Percentiles rank a stretch among this genome's conserved stretches.
Evolutionary conservation across 2,329 filamentous ascomycete species (phyloP).

Genomic region (Botryotinia calthae): DNA sequence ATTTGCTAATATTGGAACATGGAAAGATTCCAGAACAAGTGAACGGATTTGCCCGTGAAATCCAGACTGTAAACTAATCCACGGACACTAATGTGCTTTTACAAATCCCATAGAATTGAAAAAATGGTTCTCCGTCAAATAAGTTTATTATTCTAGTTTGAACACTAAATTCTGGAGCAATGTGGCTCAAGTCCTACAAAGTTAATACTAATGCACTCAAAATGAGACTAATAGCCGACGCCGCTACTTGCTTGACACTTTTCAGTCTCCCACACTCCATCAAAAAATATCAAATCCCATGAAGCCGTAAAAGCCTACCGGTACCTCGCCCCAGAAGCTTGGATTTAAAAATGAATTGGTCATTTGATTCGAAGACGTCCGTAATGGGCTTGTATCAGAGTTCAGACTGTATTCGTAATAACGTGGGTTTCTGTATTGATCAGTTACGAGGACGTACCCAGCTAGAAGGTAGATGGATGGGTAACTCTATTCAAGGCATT

Average conservation of each 20-base stretch:
- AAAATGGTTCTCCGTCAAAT: background rate
- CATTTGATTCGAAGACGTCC: background rate
- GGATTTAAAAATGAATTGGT: background rate
- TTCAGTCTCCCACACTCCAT: background rate
- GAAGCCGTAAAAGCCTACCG: background rate
- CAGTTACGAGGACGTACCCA: background rate
- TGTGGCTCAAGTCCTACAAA: background rate
- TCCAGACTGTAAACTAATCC: background rate
- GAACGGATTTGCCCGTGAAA: background rate
- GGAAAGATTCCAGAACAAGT: slow-evolving; percentile 6
- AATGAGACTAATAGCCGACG: slow-evolving; percentile 10
- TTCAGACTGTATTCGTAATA: background rate
- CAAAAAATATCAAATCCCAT: background rate
- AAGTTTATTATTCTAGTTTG: background rate
- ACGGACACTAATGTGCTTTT: background rate
- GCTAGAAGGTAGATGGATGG: background rate
- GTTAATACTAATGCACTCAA: background rate
- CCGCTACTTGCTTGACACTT: background rate
- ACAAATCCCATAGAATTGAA: background rate
- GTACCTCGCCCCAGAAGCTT: background rate
- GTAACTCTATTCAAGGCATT: background rate
- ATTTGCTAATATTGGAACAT: background rate
- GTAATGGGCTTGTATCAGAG: background rate
- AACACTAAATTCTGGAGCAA: background rate
- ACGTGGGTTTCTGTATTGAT: background rate